Evolutionary conservation across 306 rosid species (phyloP).

Genomic region (Fragaria vesca): DNA sequence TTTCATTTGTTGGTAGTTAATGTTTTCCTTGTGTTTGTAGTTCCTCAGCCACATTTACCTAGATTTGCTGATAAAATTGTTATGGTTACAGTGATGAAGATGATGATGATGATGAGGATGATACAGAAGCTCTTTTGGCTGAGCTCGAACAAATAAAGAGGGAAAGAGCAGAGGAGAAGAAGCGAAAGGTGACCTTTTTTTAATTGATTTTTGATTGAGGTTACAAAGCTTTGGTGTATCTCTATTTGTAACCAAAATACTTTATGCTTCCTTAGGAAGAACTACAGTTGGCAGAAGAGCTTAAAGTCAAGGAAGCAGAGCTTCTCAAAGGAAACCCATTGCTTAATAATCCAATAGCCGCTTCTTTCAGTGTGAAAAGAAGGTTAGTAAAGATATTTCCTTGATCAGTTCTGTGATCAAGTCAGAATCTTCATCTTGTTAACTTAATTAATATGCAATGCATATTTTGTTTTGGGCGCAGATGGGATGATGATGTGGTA

Average conservation of each 20-base stretch:
- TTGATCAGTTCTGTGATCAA: not conserved
- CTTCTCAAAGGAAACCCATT: slow-evolving; percentile 81
- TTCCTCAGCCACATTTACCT: not conserved
- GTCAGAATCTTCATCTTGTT: not conserved
- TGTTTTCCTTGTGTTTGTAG: not conserved
- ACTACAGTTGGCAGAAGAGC: slow-evolving; percentile 74
- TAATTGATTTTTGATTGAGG: not conserved
- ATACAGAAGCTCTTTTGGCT: slow-evolving; percentile 84
- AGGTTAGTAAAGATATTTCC: slow-evolving; percentile 41
- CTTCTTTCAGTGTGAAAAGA: slow-evolving; percentile 69
- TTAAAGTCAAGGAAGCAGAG: slow-evolving; percentile 84
- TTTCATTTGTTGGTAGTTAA: not conserved
- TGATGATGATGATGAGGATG: slow-evolving; percentile 65
- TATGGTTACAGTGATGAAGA: slow-evolving; percentile 46
- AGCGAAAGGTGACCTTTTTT: slow-evolving; percentile 56
- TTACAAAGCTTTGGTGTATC: not conserved
- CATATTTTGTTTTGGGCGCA: slow-evolving; percentile 21
- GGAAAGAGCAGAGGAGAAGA: slow-evolving; percentile 95
- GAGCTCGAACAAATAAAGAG: slow-evolving; percentile 98
- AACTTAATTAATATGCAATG: not conserved
- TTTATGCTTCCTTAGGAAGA: slow-evolving; percentile 52
- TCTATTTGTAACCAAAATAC: slow-evolving; percentile 1
- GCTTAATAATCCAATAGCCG: slow-evolving; percentile 55
- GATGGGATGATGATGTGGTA: slow-evolving; percentile 96
- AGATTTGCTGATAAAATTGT: not conserved